Evolutionary conservation across 2,329 filamentous ascomycete species (phyloP).

Genomic region (Stachybotrys chlorohalonatus): DNA sequence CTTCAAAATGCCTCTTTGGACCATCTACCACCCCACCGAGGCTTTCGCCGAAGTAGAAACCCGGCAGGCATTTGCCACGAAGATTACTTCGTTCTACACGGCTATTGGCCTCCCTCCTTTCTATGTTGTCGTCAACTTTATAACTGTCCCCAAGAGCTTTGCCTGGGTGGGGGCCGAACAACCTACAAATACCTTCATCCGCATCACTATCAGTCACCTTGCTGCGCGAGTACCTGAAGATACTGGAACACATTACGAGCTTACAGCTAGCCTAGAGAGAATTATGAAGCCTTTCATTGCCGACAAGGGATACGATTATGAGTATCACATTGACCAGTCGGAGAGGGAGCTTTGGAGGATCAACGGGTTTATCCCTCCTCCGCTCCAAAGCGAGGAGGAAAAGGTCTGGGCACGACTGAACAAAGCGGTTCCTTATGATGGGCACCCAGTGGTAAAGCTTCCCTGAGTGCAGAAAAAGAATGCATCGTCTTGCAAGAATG

Average conservation of each 20-base stretch:
- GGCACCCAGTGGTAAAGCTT: background rate
- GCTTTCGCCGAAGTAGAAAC: slow-evolving; percentile 18
- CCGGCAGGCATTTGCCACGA: slow-evolving; percentile 20
- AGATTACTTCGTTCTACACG: slow-evolving; percentile 22
- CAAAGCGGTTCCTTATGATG: background rate
- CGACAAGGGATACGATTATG: slow-evolving; percentile 33
- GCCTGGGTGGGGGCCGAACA: slow-evolving; percentile 10
- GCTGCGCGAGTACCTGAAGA: slow-evolving; percentile 16
- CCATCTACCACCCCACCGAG: slow-evolving; percentile 26
- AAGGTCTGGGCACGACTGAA: slow-evolving; percentile 15
- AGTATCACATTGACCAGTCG: slow-evolving; percentile 32
- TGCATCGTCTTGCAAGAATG: too few relatives aligned
- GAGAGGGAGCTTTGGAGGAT: slow-evolving; percentile 33
- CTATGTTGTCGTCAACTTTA: slow-evolving; percentile 33
- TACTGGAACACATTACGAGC: background rate
- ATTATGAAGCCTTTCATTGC: slow-evolving; percentile 27
- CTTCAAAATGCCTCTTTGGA: slow-evolving; percentile 31
- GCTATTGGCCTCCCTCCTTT: slow-evolving; percentile 26
- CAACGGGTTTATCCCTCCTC: slow-evolving; percentile 28
- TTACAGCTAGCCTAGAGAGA: slow-evolving; percentile 13
- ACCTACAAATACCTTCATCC: slow-evolving; percentile 20
- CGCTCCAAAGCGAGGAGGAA: slow-evolving; percentile 23
- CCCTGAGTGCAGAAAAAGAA: too few relatives aligned
- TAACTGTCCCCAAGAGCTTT: slow-evolving; percentile 13
- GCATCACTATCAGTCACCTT: slow-evolving; percentile 18